These are phyloP conservation scores for Hura crepitans DNA, from an alignment of 441 rosid genomes.

Conservation along the genomic window DNA sequence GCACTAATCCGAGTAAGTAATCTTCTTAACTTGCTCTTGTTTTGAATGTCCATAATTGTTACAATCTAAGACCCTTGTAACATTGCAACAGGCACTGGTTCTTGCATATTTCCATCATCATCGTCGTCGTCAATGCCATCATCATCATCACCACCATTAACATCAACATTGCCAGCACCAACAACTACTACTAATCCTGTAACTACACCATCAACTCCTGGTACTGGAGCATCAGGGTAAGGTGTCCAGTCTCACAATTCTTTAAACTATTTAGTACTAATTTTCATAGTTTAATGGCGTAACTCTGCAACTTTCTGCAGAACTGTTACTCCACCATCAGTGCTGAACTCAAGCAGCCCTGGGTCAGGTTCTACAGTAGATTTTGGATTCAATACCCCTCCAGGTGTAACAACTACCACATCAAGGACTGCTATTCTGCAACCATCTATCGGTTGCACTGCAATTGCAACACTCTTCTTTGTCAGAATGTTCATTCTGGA, in stretches of 20 bases:
- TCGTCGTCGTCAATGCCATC: slow-evolving; percentile 49
- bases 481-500: slow-evolving; percentile 32
- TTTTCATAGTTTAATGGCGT: slow-evolving; percentile 10
- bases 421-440: slow-evolving; percentile 41
- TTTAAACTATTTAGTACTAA: neutral
- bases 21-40: slow-evolving; percentile 8
- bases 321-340: slow-evolving; percentile 61
- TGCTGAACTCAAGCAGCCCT: slow-evolving; percentile 56
- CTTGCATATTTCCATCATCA: slow-evolving; percentile 65
- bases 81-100: slow-evolving; percentile 60
- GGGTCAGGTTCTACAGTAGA: slow-evolving; percentile 35
- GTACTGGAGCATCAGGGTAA: slow-evolving; percentile 49
- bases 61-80: neutral
- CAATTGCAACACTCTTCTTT: slow-evolving; percentile 35
- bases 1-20: slow-evolving; percentile 73
- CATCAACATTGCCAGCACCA: slow-evolving; percentile 35
- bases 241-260: slow-evolving; percentile 5
- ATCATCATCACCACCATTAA: slow-evolving; percentile 34
- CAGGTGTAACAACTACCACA: slow-evolving; percentile 41
- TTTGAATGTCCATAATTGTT: neutral
- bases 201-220: slow-evolving; percentile 30
- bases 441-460: slow-evolving; percentile 27
- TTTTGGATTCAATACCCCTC: slow-evolving; percentile 53
- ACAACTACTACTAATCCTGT: slow-evolving; percentile 22
- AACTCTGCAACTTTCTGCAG: slow-evolving; percentile 34